Evolutionary conservation across 306 rosid species (phyloP).

Genomic region (Sechiopsis laciniata): DNA sequence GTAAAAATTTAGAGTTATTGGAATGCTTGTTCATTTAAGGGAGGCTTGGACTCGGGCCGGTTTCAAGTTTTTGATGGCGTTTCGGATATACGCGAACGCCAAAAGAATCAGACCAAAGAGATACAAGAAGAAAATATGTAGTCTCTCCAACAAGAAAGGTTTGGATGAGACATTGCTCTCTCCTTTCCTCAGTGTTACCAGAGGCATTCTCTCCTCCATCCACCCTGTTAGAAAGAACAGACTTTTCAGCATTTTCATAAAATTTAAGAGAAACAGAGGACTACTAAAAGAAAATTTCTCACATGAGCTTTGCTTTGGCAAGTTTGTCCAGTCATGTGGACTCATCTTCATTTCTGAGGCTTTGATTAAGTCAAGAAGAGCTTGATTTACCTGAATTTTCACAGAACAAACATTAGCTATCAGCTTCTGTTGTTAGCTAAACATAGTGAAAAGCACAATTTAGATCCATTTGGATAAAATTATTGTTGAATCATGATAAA

Average conservation of each 20-base stretch:
- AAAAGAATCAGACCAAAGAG: slow-evolving; percentile 51
- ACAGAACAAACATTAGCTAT: background rate
- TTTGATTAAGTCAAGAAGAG: slow-evolving; percentile 60
- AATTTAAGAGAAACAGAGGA: background rate
- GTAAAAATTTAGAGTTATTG: background rate
- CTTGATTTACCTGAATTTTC: slow-evolving; percentile 72
- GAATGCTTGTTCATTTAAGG: slow-evolving; percentile 29
- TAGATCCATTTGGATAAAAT: background rate
- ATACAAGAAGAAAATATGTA: slow-evolving; percentile 44
- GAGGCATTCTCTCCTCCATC: slow-evolving; percentile 37
- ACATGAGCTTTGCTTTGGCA: slow-evolving; percentile 50
- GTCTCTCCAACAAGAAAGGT: slow-evolving; percentile 34
- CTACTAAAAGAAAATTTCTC: slow-evolving; percentile 24
- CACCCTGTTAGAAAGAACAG: slow-evolving; percentile 48
- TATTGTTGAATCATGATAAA: no score
- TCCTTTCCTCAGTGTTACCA: slow-evolving; percentile 32
- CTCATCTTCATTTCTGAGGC: slow-evolving; percentile 55
- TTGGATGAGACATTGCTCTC: slow-evolving; percentile 35
- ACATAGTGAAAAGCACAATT: background rate
- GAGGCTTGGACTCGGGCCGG: slow-evolving; percentile 59
- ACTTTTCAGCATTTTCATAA: slow-evolving; percentile 1
- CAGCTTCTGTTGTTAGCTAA: background rate
- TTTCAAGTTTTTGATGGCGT: slow-evolving; percentile 44
- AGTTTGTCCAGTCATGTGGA: slow-evolving; percentile 74
- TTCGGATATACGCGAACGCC: slow-evolving; percentile 40